Base-by-base conservation (phyloP, 1,284 basidiomycete species). In the Apiotrichum gracile region DNA sequence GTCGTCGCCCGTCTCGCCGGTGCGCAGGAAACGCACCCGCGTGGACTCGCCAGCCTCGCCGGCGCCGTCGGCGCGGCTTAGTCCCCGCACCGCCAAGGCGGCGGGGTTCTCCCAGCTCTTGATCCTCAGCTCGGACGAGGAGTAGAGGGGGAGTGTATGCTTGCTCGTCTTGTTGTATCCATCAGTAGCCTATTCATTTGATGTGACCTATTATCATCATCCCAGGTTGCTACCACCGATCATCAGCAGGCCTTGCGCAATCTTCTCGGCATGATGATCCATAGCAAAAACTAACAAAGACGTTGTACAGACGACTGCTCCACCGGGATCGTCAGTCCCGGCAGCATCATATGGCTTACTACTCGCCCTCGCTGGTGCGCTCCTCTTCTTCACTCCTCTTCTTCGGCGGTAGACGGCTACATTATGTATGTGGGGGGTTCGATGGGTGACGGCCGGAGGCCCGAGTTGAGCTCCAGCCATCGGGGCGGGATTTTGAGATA, bases 81-180 rank as follows among this genome's bases (percentile, higher is more conserved):
- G 64, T n/a, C 65, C 69, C 6, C 49, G 59, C 16, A 63, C 63
- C 0, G 70, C 71, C 10, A 65, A 66, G 5, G 60, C 62, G 6
- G 72, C 62, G 9, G 74, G 69, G 0, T 74, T 74, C 58, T 67
- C 65, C 53, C 71, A 71, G 49, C 55, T 72, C n/a, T 63, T 66
- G 13, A 68, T 70, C 50, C 47, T 71, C 44, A 68, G 25, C 26
- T 26, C 17, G 33, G 48, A 57, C 22, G 63, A 61, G n/a, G 56
- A 65, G 5, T 10, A 13, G 31, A 31, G 31, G 31, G 9, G 31
- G 31, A 31, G 31, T n/a, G n/a, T n/a, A n/a, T n/a, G n/a, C n/a
- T n/a, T n/a, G n/a, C n/a, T n/a, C n/a, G n/a, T n/a, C n/a, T n/a
- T n/a, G n/a, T n/a, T n/a, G n/a, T n/a, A n/a, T n/a, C n/a, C n/a